A percentile compares a stretch with the other conserved stretches of the same genome.
Evolutionary conservation across 2,329 filamentous ascomycete genomes (phyloP).

Genomic region (Cladosporium sp.): DNA sequence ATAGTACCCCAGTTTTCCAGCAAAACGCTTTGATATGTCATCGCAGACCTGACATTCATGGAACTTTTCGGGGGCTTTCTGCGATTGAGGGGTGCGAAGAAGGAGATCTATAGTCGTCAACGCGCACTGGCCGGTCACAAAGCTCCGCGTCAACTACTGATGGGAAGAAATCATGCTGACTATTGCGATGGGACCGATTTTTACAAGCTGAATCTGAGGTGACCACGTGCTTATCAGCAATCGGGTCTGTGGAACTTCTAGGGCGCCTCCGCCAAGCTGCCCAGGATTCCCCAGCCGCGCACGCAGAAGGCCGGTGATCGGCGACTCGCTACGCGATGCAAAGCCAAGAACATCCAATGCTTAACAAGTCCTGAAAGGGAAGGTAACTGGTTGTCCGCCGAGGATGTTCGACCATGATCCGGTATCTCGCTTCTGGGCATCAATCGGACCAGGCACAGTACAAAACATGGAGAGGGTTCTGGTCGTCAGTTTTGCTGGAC

Average conservation of each 20-base stretch:
- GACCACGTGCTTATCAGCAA: slow-evolving; percentile 3
- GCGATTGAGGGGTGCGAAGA: too few relatives aligned
- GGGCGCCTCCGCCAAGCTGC: background rate
- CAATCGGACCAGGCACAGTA: background rate
- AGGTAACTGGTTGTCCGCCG: background rate
- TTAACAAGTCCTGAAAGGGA: background rate
- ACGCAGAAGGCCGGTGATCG: background rate
- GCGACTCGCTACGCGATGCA: background rate
- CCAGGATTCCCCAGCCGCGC: background rate
- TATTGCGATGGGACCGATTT: too few relatives aligned
- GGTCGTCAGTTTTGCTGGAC: background rate
- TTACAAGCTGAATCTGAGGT: too few relatives aligned
- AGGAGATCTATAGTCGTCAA: too few relatives aligned
- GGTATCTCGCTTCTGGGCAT: slow-evolving; percentile 4
- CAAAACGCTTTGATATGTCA: background rate
- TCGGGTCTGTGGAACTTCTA: background rate
- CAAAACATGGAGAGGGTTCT: background rate
- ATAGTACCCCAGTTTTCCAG: background rate
- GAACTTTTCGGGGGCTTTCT: too few relatives aligned
- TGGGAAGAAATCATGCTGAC: too few relatives aligned
- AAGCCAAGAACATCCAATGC: slow-evolving; percentile 3
- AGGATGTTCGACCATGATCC: background rate
- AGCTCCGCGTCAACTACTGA: too few relatives aligned
- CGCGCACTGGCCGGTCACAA: too few relatives aligned
- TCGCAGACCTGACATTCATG: background rate